phyloP scores from a whole-genome alignment of 2,329 filamentous ascomycete genomes.

The Ophiostoma sp. region DNA sequence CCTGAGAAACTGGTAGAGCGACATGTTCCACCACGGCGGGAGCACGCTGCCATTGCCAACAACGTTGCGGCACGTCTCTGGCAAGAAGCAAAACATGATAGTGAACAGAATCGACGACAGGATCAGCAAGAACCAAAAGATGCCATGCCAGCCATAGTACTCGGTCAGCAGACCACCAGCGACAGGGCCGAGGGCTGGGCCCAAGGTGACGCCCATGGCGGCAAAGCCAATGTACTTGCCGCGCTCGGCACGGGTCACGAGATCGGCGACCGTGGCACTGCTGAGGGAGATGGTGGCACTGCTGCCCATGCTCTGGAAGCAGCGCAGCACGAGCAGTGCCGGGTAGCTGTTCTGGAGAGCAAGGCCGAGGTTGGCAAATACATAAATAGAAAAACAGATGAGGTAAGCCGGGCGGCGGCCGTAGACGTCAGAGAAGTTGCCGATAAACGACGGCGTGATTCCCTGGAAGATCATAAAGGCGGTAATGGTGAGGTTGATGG shows the following conservation, averaged over 20 bases:
- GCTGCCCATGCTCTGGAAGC: conserved; percentile 53
- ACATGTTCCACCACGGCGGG: conserved; percentile 22
- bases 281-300: conserved; percentile 54
- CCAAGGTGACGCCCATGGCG: conserved; percentile 44
- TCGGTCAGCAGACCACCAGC: conserved; percentile 54
- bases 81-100: conserved; percentile 45
- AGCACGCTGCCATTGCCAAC: conserved; percentile 45
- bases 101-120: conserved; percentile 38
- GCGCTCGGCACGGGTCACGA: conserved; percentile 56
- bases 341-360: conserved; percentile 45
- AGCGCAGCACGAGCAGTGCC: conserved; percentile 48
- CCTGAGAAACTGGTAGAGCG: conserved; percentile 22
- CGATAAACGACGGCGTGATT: conserved; percentile 52
- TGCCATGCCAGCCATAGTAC: conserved; percentile 53
- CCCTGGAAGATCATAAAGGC: conserved; percentile 58
- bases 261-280: conserved; percentile 56
- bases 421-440: conserved; percentile 48
- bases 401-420: conserved; percentile 47
- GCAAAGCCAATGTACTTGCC: conserved; percentile 53
- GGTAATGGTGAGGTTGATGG: conserved; percentile 48
- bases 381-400: conserved; percentile 47
- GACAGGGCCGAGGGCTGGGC: conserved; percentile 48
- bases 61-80: conserved; percentile 47
- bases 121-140: conserved; percentile 59
- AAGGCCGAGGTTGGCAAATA: conserved; percentile 49